These are phyloP conservation scores for Erythrobasidium hasegawianum DNA, from an alignment of 1,284 basidiomycete species.

Conservation along the genomic window DNA sequence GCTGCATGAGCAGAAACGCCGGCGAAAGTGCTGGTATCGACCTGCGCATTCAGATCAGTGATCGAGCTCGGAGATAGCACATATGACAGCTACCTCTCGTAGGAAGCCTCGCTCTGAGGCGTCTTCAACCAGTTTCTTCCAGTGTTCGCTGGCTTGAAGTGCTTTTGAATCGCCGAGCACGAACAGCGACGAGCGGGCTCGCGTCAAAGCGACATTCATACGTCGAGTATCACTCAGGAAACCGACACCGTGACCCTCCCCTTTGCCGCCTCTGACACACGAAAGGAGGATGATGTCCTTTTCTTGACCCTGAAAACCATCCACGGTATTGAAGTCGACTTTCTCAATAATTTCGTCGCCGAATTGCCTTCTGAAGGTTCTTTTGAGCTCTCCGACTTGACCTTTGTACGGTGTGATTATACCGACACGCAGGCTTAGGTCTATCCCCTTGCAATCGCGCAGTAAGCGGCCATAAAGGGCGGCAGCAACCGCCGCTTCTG, in stretches of 20 bases:
- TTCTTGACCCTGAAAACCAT: constrained; percentile 97
- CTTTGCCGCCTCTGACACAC: constrained; percentile 66
- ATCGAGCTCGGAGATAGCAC: neutral
- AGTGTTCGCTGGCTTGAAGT: constrained; percentile 73
- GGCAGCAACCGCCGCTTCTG: constrained; percentile 73
- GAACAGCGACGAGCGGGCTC: constrained; percentile 89
- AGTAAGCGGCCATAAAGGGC: constrained; percentile 72
- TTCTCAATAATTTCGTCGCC: constrained; percentile 66
- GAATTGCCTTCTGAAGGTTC: constrained; percentile 67
- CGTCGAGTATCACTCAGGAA: constrained; percentile 64
- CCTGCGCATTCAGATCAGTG: neutral
- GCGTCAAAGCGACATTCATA: constrained; percentile 97
- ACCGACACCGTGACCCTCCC: constrained; percentile 73
- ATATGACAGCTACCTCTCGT: constrained; percentile 1
- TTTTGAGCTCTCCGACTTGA: constrained; percentile 74
- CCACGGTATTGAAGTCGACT: constrained; percentile 92
- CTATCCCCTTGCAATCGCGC: constrained; percentile 53
- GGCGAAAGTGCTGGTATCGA: constrained; percentile 21
- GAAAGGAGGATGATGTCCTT: constrained; percentile 95
- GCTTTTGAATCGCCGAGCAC: constrained; percentile 86
- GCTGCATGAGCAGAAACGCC: neutral
- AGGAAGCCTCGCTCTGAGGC: constrained; percentile 55
- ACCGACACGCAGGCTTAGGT: constrained; percentile 64
- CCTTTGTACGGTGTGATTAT: constrained; percentile 94
- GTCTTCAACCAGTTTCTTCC: constrained; percentile 73